These are phyloP conservation scores for Citrus australasica DNA, from an alignment of 345 rosid species.

Conservation along the genomic window DNA sequence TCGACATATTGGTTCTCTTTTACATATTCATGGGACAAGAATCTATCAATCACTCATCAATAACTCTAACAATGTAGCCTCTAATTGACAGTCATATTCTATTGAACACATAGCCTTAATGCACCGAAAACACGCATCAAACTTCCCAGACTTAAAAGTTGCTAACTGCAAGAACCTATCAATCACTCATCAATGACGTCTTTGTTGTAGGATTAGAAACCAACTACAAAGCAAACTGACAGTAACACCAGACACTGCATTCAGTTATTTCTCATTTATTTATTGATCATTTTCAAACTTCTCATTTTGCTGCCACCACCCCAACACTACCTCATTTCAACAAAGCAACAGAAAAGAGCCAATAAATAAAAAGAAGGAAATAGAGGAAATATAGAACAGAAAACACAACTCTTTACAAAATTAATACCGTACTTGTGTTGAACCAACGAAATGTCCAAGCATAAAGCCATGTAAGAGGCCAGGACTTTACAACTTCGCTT, in stretches of 20 bases:
- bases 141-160: neutral
- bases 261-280: neutral
- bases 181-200: neutral
- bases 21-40: neutral
- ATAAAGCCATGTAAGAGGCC: neutral
- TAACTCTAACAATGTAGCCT: neutral
- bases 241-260: neutral
- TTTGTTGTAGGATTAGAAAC: neutral
- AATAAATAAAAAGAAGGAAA: neutral
- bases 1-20: neutral
- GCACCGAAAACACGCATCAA: neutral
- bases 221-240: neutral
- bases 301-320: neutral
- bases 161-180: neutral
- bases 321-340: neutral
- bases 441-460: neutral
- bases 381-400: neutral
- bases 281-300: neutral
- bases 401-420: neutral
- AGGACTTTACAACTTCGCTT: constrained; percentile 20
- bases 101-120: neutral
- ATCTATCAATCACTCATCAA: no score
- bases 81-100: neutral
- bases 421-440: neutral
- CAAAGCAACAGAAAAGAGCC: neutral